These are phyloP conservation scores for Primulina eburnea DNA, from an alignment of 257 asterid genomes.

Conservation along the genomic window DNA sequence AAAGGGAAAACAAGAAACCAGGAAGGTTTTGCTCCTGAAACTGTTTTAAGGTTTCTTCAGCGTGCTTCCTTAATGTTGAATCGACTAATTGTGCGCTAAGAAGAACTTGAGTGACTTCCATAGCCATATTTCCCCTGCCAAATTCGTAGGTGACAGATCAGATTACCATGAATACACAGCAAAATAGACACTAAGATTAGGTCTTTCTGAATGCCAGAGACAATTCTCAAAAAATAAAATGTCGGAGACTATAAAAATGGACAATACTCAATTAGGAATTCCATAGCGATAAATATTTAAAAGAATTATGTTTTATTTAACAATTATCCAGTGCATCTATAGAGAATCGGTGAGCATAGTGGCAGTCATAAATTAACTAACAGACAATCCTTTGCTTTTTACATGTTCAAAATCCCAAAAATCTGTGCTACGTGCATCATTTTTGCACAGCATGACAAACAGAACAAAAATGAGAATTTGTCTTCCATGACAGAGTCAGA, in stretches of 20 bases:
- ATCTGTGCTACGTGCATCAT: neutral
- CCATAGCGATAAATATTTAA: neutral
- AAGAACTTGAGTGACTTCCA: constrained; percentile 87
- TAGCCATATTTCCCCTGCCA: constrained; percentile 53
- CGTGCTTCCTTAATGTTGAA: constrained; percentile 66
- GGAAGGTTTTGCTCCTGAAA: constrained; percentile 91
- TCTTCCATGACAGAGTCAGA: neutral
- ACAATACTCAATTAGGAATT: neutral
- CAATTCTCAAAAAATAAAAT: too few species aligned
- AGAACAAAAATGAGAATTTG: neutral
- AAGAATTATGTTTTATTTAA: neutral
- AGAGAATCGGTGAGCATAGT: neutral
- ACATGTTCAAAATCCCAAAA: neutral
- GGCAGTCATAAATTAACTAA: neutral
- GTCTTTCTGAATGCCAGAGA: constrained; percentile 5
- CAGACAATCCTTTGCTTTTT: neutral
- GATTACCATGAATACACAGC: constrained; percentile 7
- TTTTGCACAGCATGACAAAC: neutral
- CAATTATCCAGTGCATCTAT: neutral
- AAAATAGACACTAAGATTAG: constrained; percentile 1
- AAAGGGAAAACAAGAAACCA: constrained; percentile 62
- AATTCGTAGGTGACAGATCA: neutral
- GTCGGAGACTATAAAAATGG: neutral
- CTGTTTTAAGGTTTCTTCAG: constrained; percentile 70
- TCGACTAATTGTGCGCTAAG: constrained; percentile 74